phyloP scores from a whole-genome alignment of 2,329 filamentous ascomycete species.

The Beauveria bassiana region DNA sequence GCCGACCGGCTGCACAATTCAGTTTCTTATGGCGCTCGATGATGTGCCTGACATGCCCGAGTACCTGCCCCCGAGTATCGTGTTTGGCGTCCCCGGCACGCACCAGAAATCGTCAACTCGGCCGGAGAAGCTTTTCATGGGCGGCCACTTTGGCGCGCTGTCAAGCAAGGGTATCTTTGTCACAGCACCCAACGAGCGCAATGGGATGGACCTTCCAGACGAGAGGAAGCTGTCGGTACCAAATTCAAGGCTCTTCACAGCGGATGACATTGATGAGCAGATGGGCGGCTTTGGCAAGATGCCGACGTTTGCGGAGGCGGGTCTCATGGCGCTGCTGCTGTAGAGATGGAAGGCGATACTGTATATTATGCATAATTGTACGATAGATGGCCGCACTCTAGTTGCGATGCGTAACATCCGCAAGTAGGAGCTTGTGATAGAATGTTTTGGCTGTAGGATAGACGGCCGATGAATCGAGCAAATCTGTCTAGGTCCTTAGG shows the following conservation, averaged over 20 bases:
- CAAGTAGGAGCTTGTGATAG: too few relatives aligned
- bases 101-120: constrained; percentile 4
- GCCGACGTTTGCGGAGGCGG: constrained; percentile 8
- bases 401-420: too few relatives aligned
- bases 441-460: too few relatives aligned
- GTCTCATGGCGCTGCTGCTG: constrained; percentile 6
- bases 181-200: constrained; percentile 17
- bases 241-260: constrained; percentile 23
- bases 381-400: neutral
- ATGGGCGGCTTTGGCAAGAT: constrained; percentile 2
- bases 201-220: constrained; percentile 16
- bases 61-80: constrained; percentile 15
- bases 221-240: constrained; percentile 29
- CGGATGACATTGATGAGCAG: neutral
- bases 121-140: constrained; percentile 18
- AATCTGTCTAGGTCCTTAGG: neutral
- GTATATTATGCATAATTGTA: constrained; percentile 4
- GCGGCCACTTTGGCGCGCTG: constrained; percentile 53
- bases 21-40: constrained; percentile 50
- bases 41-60: constrained; percentile 18
- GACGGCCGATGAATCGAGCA: neutral
- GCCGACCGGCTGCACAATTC: constrained; percentile 55
- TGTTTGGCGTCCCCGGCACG: constrained; percentile 27
- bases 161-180: constrained; percentile 54
- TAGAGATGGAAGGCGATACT: neutral